phyloP scores from a whole-genome alignment of 345 rosid species.

The Gossypium longicalyx region DNA sequence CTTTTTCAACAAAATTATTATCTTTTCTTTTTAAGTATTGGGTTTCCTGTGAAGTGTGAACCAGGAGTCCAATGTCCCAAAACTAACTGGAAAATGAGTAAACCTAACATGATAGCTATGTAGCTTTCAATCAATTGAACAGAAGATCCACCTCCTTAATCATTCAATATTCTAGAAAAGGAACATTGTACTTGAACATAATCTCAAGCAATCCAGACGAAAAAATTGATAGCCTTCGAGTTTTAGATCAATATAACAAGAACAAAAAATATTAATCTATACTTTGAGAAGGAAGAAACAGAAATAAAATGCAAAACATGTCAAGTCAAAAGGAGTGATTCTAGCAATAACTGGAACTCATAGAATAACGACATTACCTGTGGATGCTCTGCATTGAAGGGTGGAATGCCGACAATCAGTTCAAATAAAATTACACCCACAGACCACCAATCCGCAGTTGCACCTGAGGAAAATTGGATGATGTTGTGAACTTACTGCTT shows the following conservation, averaged over 20 bases:
- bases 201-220: conserved; percentile 1
- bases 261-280: neutral
- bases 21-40: neutral
- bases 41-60: neutral
- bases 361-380: conserved; percentile 40
- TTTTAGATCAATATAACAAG: neutral
- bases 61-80: neutral
- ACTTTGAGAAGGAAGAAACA: neutral
- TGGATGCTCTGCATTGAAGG: conserved; percentile 96
- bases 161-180: neutral
- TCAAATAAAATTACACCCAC: conserved; percentile 94
- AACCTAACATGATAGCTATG: neutral
- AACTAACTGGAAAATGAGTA: neutral
- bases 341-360: conserved; percentile 9
- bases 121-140: neutral
- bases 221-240: neutral
- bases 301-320: neutral
- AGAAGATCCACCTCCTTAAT: neutral
- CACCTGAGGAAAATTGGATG: conserved; percentile 49
- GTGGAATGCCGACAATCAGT: conserved; percentile 94
- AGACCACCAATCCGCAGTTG: conserved; percentile 99
- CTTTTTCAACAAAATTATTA: neutral
- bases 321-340: conserved; percentile 5
- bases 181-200: neutral
- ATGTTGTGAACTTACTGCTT: neutral